A percentile compares a stretch with the other conserved stretches of the same genome.
phyloP scores from a whole-genome alignment of 805 yeast species.

The Sungouiella blattae region DNA sequence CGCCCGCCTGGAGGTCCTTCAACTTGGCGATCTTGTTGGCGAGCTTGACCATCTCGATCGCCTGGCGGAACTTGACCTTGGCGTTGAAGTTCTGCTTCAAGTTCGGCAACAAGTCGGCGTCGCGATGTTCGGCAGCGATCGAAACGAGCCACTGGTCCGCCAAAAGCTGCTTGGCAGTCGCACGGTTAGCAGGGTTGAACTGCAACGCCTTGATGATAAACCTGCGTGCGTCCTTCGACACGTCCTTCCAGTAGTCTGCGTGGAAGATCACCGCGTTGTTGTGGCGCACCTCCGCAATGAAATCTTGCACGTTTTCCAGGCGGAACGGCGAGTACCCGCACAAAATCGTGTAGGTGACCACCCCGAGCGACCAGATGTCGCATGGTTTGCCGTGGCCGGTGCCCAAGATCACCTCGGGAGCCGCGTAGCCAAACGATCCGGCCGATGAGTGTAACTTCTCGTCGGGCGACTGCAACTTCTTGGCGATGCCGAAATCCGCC shows the following conservation, averaged over 20 bases:
- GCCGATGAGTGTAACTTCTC: conserved; percentile 70
- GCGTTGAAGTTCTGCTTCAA: conserved; percentile 82
- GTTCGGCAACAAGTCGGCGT: conserved; percentile 72
- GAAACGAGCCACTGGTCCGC: conserved; percentile 66
- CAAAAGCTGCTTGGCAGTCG: conserved; percentile 63
- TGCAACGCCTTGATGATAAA: conserved; percentile 72
- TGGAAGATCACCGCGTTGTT: conserved; percentile 83
- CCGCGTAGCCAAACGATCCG: conserved; percentile 95
- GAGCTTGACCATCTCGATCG: conserved; percentile 78
- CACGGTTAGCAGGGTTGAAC: conserved; percentile 63
- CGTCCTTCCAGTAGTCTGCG: conserved; percentile 78
- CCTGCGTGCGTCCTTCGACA: conserved; percentile 75
- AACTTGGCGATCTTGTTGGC: conserved; percentile 74
- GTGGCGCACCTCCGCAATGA: conserved; percentile 70
- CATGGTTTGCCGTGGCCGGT: conserved; percentile 93
- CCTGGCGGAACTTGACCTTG: conserved; percentile 77
- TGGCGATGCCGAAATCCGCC: conserved; percentile 97
- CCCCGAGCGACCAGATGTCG: conserved; percentile 95
- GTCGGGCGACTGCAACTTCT: conserved; percentile 55
- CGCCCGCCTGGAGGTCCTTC: conserved; percentile 56
- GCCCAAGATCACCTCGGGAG: conserved; percentile 84
- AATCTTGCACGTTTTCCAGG: conserved; percentile 77
- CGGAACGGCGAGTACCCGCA: conserved; percentile 93
- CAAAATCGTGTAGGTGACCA: conserved; percentile 81
- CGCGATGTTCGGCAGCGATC: conserved; percentile 46